These are phyloP conservation scores for Cadophora sp. DNA, from an alignment of 2,329 filamentous ascomycete species.

Conservation along the genomic window DNA sequence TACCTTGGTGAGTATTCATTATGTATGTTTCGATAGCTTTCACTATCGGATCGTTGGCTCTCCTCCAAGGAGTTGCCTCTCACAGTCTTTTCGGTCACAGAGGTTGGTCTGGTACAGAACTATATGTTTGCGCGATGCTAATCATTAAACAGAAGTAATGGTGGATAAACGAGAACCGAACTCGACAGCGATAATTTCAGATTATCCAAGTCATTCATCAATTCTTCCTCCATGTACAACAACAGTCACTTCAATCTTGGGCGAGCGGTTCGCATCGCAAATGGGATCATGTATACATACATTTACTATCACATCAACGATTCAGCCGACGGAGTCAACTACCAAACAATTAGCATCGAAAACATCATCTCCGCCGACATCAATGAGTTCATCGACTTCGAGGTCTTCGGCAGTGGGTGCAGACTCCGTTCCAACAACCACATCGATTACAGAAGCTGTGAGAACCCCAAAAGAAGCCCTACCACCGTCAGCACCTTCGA, in stretches of 20 bases:
- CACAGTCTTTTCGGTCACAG: constrained; percentile 17
- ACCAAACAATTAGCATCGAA: background rate
- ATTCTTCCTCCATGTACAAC: constrained; percentile 16
- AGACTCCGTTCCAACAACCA: background rate
- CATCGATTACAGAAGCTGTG: constrained; percentile 1
- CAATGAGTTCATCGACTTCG: background rate
- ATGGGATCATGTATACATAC: constrained; percentile 13
- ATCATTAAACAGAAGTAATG: background rate
- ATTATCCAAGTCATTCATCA: background rate
- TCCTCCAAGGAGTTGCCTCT: constrained; percentile 32
- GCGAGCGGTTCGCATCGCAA: background rate
- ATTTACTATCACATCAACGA: constrained; percentile 12
- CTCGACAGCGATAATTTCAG: background rate
- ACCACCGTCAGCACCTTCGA: background rate
- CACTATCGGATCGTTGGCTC: constrained; percentile 30
- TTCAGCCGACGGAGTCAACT: constrained; percentile 5
- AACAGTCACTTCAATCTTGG: constrained; percentile 20
- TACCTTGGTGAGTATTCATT: constrained; percentile 27
- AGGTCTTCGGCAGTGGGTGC: background rate
- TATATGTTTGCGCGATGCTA: background rate
- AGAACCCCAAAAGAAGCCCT: background rate
- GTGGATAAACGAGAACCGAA: background rate
- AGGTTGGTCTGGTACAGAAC: constrained; percentile 5
- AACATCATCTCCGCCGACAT: background rate
- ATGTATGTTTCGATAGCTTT: constrained; percentile 33